Evolutionary conservation across 495 filamentous ascomycete species (phyloP).

Genomic region (Penicillium alfredii): DNA sequence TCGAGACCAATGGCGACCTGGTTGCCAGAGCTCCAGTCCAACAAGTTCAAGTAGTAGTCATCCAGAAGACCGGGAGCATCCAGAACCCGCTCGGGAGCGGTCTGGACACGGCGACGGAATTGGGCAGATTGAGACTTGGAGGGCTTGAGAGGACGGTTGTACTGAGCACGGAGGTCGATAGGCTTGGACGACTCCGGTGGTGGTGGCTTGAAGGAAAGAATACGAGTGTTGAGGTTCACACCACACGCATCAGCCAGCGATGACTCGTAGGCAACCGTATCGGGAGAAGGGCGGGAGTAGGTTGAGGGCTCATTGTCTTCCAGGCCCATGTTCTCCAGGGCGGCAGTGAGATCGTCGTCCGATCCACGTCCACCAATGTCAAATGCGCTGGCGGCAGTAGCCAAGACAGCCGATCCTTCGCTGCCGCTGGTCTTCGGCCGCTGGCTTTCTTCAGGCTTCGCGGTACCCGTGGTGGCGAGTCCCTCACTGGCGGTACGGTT

Average conservation of each 20-base stretch:
- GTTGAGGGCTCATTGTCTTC: conserved; percentile 52
- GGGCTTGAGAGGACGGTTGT: conserved; percentile 90
- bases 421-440: conserved; percentile 61
- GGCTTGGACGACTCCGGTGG: conserved; percentile 95
- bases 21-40: conserved; percentile 97
- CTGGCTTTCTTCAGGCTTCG: conserved; percentile 68
- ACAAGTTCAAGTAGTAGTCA: conserved; percentile 97
- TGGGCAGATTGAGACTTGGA: conserved; percentile 67
- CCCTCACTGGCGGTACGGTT: conserved; percentile 86
- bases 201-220: conserved; percentile 97
- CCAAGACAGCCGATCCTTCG: conserved; percentile 66
- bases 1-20: conserved; percentile 97
- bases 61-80: conserved; percentile 94
- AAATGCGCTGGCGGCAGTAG: conserved; percentile 61
- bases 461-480: conserved; percentile 70
- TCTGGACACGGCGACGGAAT: conserved; percentile 83
- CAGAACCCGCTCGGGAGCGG: conserved; percentile 93
- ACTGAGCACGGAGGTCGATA: conserved; percentile 93
- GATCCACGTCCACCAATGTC: conserved; percentile 56
- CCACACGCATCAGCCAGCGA: conserved; percentile 89
- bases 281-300: conserved; percentile 75
- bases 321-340: conserved; percentile 71
- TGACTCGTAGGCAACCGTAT: conserved; percentile 85
- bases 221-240: conserved; percentile 86
- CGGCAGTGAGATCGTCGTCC: conserved; percentile 71